phyloP scores from a whole-genome alignment of 495 filamentous ascomycete species.

The Xylaria flabelliformis region DNA sequence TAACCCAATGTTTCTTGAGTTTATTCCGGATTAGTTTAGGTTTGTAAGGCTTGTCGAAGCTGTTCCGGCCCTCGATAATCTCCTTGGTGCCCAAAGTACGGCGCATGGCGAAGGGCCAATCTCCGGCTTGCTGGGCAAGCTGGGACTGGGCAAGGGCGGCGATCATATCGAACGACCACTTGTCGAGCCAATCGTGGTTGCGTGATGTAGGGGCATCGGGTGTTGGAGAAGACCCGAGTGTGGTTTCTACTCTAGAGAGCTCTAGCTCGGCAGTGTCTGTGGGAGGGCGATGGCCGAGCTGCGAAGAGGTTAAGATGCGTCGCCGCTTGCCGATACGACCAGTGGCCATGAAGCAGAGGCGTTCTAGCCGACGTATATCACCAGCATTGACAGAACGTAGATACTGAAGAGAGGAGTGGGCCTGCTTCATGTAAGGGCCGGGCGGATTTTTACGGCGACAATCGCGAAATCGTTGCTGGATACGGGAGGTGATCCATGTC shows the following conservation, averaged over 20 bases:
- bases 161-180: conserved; percentile 49
- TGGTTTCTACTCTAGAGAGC: conserved; percentile 6
- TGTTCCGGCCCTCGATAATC: conserved; percentile 63
- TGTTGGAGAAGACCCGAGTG: background rate
- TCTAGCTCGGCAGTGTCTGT: conserved; percentile 45
- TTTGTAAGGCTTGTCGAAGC: conserved; percentile 67
- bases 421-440: conserved; percentile 36
- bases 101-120: conserved; percentile 47
- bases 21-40: conserved; percentile 62
- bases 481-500: conserved; percentile 61
- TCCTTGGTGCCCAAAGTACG: conserved; percentile 52
- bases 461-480: conserved; percentile 63
- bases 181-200: conserved; percentile 49
- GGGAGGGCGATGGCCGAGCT: conserved; percentile 52
- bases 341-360: conserved; percentile 71
- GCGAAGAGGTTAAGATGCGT: conserved; percentile 61
- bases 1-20: conserved; percentile 64
- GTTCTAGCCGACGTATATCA: conserved; percentile 63
- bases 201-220: conserved; percentile 15
- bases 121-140: conserved; percentile 29
- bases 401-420: conserved; percentile 43
- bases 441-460: conserved; percentile 27
- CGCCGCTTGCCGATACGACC: conserved; percentile 75
- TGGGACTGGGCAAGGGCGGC: conserved; percentile 41
- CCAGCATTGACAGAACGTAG: conserved; percentile 61